Percentiles rank a stretch among this genome's conserved stretches.
These are phyloP conservation scores for Backusella psychrophila DNA, from an alignment of 192 early-diverging fungal genomes.

Conservation along the genomic window DNA sequence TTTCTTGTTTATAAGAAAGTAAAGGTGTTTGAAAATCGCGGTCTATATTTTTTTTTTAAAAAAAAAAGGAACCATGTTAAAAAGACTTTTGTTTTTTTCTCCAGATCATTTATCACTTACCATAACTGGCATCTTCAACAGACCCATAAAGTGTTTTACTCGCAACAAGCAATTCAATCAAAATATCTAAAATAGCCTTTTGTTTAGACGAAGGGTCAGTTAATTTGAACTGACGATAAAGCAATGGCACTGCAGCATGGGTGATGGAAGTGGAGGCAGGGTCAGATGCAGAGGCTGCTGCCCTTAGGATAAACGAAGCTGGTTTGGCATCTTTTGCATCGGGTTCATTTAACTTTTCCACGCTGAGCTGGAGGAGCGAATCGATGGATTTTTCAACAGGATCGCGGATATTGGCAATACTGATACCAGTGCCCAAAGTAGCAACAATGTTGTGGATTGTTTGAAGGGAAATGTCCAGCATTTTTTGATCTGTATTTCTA, in stretches of 20 bases:
- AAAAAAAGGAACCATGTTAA: neutral
- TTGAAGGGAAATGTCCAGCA: slow-evolving; percentile 62
- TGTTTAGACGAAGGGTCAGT: slow-evolving; percentile 52
- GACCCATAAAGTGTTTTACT: slow-evolving; percentile 60
- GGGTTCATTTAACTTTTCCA: slow-evolving; percentile 56
- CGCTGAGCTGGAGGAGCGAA: slow-evolving; percentile 50
- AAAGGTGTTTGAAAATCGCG: slow-evolving; percentile 65
- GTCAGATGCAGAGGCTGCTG: slow-evolving; percentile 66
- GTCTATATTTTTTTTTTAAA: slow-evolving; percentile 26
- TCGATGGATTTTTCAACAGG: slow-evolving; percentile 50
- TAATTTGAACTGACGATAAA: slow-evolving; percentile 55
- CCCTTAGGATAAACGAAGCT: slow-evolving; percentile 59
- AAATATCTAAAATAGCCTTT: slow-evolving; percentile 61
- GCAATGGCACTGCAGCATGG: slow-evolving; percentile 56
- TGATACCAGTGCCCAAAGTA: slow-evolving; percentile 62
- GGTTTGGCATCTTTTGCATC: slow-evolving; percentile 68
- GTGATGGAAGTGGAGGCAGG: slow-evolving; percentile 62
- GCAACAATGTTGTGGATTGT: slow-evolving; percentile 64
- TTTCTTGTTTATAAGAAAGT: slow-evolving; percentile 65
- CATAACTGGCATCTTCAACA: slow-evolving; percentile 36
- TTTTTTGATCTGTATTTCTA: slow-evolving; percentile 65
- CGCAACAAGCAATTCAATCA: slow-evolving; percentile 72
- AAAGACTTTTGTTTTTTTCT: neutral
- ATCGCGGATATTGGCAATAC: slow-evolving; percentile 37
- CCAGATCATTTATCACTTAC: slow-evolving; percentile 23